Evolutionary conservation across 257 asterid species (phyloP), one percentile per base, ranked within the genome.

Genomic region (Nicotiana paniculata): DNA sequence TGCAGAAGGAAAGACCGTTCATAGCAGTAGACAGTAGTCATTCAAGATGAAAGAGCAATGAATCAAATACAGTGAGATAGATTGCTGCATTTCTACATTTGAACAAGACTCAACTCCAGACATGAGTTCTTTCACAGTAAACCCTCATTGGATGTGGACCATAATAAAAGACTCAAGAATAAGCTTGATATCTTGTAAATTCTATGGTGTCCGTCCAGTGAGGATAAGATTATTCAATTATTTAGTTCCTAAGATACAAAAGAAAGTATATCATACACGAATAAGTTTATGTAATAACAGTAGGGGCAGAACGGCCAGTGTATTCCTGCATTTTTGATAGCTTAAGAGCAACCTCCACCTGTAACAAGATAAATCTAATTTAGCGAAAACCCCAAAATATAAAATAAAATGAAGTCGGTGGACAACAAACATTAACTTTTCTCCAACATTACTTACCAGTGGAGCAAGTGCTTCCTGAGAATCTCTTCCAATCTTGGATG

Each of bases 311-410:
- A 82, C 98, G 97, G 63, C 98, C 93, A 6, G 97, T 96, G 95
- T 68, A 96, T 84, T 90, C 97, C 87, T 89, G 89, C 93, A 96
- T 90, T 91, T 93, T 96, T 24, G 99, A 94, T 62, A 96, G 95
- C 89, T 93, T 92, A 58, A 96, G 93, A 85, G 98, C 99, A 85
- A 93, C 97, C 83, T 93, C 94, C 77, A 93, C 98, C 98, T 96
- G 92, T 46, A 62, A 16, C 24, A 77, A 75, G 58, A 79, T 2
- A 11, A 10, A 64, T 82, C 65, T 79, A 58, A 54, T 53, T 79
- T 80, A 68, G 79, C 32, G 26, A 43, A 32, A 59, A 64, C 32
- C 9, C 39, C 30, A 78, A 78, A 39, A 13, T 6, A n/a, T 30
- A 57, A 26, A 46, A 33, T 9, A 37, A 21, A 61, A 63, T 6